Evolutionary conservation across 2,329 filamentous ascomycete genomes (phyloP).

Genomic region (Aspergillus sojae): DNA sequence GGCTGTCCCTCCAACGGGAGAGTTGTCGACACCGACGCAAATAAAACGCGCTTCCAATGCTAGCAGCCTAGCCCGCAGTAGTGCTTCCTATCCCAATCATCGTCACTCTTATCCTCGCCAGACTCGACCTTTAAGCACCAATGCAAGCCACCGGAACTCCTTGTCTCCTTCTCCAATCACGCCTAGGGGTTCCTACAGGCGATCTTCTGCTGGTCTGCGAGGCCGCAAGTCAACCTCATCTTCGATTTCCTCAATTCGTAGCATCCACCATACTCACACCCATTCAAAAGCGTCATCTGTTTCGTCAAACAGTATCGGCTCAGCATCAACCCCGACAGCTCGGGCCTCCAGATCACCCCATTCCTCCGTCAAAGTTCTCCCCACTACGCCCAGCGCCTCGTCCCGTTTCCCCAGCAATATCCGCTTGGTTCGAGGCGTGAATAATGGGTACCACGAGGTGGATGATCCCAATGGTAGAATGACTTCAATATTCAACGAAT

Average conservation of each 20-base stretch:
- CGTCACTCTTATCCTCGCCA: slow-evolving; percentile 45
- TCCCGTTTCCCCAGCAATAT: slow-evolving; percentile 81
- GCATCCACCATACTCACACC: slow-evolving; percentile 83
- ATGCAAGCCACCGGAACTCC: slow-evolving; percentile 64
- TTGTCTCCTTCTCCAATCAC: slow-evolving; percentile 86
- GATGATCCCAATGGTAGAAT: slow-evolving; percentile 28
- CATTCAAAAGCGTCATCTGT: slow-evolving; percentile 95
- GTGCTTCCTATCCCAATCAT: slow-evolving; percentile 44
- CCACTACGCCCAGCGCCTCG: slow-evolving; percentile 76
- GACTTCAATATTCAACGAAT: slow-evolving; percentile 41
- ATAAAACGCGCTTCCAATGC: slow-evolving; percentile 44
- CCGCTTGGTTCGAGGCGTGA: slow-evolving; percentile 68
- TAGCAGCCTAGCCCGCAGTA: slow-evolving; percentile 46
- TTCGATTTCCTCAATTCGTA: slow-evolving; percentile 89
- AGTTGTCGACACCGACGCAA: slow-evolving; percentile 40
- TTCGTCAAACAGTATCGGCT: slow-evolving; percentile 76
- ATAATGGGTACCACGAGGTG: slow-evolving; percentile 30
- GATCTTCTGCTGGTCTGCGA: slow-evolving; percentile 78
- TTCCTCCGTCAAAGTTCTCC: slow-evolving; percentile 91
- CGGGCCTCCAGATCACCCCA: slow-evolving; percentile 75
- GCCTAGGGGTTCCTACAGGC: slow-evolving; percentile 81
- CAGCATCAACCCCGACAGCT: slow-evolving; percentile 68
- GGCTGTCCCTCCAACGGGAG: slow-evolving; percentile 26
- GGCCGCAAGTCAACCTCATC: slow-evolving; percentile 96
- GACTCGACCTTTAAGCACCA: slow-evolving; percentile 39